phyloP scores from a whole-genome alignment of 2,329 filamentous ascomycete genomes.

The Botryotinia narcissicola region DNA sequence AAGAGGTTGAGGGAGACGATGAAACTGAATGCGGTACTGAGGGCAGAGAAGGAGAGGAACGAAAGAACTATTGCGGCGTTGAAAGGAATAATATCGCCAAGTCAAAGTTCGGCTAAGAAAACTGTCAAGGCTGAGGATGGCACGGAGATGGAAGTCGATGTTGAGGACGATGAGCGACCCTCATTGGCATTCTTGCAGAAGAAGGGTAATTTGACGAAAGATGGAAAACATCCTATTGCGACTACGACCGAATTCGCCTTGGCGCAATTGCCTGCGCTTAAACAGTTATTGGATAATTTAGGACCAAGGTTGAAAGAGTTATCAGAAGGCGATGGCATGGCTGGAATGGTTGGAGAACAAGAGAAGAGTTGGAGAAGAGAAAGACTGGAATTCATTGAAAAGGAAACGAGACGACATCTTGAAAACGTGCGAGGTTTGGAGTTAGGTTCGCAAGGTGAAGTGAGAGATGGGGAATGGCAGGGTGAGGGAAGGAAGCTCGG shows the following conservation, averaged over 20 bases:
- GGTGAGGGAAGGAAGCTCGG: conserved; percentile 51
- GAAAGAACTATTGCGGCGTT: conserved; percentile 66
- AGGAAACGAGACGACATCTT: conserved; percentile 71
- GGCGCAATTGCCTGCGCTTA: conserved; percentile 77
- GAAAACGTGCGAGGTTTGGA: conserved; percentile 68
- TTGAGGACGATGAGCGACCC: neutral
- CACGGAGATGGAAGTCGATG: neutral
- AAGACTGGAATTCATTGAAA: conserved; percentile 79
- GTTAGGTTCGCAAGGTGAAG: conserved; percentile 57
- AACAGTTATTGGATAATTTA: conserved; percentile 65
- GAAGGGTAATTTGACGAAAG: conserved; percentile 50
- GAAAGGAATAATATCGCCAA: conserved; percentile 51
- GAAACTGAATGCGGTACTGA: conserved; percentile 67
- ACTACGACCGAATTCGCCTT: conserved; percentile 77
- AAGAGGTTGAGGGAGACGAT: conserved; percentile 75
- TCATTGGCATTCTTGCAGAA: conserved; percentile 57
- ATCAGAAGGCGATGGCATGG: conserved; percentile 41
- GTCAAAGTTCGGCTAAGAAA: neutral
- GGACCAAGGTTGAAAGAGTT: conserved; percentile 59
- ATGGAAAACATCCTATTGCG: conserved; percentile 56
- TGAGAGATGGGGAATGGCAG: conserved; percentile 64
- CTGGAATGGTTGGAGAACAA: conserved; percentile 39
- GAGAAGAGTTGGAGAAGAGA: conserved; percentile 64
- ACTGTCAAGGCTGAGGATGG: conserved; percentile 26
- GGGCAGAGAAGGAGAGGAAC: conserved; percentile 69